Evolutionary conservation across 371 early-diverging fungal genomes (phyloP).

Genomic region (Mucor sp.): DNA sequence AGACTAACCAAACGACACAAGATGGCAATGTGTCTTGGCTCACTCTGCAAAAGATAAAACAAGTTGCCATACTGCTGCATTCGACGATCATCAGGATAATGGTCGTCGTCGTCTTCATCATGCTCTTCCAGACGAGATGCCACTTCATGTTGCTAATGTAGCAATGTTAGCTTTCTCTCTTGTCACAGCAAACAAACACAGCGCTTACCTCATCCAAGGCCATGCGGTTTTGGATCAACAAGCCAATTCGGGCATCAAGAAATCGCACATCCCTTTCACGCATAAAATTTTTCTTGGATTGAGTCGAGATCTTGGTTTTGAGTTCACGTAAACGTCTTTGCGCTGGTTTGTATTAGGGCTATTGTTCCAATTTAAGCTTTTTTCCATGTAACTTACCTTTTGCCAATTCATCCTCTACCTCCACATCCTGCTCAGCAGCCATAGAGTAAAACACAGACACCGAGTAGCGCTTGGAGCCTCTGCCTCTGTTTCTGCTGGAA

Average conservation of each 20-base stretch:
- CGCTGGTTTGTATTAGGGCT: conserved; percentile 44
- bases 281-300: conserved; percentile 95
- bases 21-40: conserved; percentile 89
- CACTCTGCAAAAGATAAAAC: conserved; percentile 90
- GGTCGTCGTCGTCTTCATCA: conserved; percentile 67
- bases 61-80: conserved; percentile 92
- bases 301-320: conserved; percentile 87
- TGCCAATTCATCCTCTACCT: conserved; percentile 93
- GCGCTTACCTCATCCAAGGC: conserved; percentile 75
- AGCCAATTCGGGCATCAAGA: conserved; percentile 89
- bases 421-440: conserved; percentile 92
- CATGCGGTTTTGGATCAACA: conserved; percentile 93
- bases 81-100: conserved; percentile 80
- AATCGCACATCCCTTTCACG: conserved; percentile 94
- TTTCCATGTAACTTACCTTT: conserved; percentile 27
- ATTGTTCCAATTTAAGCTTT: background rate
- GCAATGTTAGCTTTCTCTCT: too few relatives aligned
- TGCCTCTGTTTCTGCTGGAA: conserved; percentile 37
- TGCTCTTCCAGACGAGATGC: conserved; percentile 77
- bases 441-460: conserved; percentile 90
- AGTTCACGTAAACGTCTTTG: conserved; percentile 85
- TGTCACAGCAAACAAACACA: too few relatives aligned
- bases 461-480: conserved; percentile 76
- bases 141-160: conserved; percentile 75
- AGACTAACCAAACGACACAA: conserved; percentile 86